A percentile compares a stretch with the other conserved stretches of the same genome.
phyloP scores from a whole-genome alignment of 306 rosid species.

The Dalbergia oliveri region DNA sequence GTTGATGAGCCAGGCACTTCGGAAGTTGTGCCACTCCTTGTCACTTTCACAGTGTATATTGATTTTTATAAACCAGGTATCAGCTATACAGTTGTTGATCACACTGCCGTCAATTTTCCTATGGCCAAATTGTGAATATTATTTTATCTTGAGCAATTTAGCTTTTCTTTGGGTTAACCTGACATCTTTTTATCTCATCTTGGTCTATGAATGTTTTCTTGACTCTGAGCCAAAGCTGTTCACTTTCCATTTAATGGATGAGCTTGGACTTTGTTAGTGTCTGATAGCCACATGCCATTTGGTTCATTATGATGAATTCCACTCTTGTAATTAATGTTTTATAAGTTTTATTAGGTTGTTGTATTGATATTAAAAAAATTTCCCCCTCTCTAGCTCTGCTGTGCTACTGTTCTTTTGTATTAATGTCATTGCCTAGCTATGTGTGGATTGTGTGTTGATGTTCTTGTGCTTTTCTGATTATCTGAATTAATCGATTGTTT shows the following conservation, averaged over 20 bases:
- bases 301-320: neutral
- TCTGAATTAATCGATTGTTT: slow-evolving; percentile 1
- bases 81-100: slow-evolving; percentile 14
- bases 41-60: slow-evolving; percentile 80
- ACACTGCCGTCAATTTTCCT: slow-evolving; percentile 17
- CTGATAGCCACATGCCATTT: slow-evolving; percentile 3
- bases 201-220: slow-evolving; percentile 6
- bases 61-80: slow-evolving; percentile 93
- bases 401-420: slow-evolving; percentile 15
- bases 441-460: neutral
- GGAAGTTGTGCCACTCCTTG: slow-evolving; percentile 89
- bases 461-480: slow-evolving; percentile 2
- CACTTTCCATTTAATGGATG: slow-evolving; percentile 3
- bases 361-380: slow-evolving; percentile 5
- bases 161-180: slow-evolving; percentile 4
- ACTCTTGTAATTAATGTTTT: neutral
- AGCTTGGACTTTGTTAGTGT: slow-evolving; percentile 6
- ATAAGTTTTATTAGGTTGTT: slow-evolving; percentile 12
- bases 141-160: slow-evolving; percentile 2
- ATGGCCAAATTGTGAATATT: neutral
- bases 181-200: slow-evolving; percentile 13
- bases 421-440: slow-evolving; percentile 19
- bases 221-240: slow-evolving; percentile 25
- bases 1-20: slow-evolving; percentile 96
- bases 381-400: neutral